Conservation (phyloP, 495 filamentous ascomycete genomes). For the Podospora pseudocomata region DNA sequence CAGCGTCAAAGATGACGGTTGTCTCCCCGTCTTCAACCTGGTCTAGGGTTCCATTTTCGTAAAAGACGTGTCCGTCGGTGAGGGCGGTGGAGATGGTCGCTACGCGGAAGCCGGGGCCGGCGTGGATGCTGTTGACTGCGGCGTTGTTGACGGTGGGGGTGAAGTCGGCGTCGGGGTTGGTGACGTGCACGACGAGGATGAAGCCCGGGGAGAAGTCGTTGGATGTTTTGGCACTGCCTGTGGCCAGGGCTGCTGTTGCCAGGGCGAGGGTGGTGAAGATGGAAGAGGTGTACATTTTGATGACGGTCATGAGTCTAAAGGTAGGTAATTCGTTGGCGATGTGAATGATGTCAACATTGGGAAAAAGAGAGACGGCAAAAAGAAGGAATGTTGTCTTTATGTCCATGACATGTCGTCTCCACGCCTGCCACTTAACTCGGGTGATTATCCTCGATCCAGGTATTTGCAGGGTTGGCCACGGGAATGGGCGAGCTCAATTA, state of each 20-base stretch:
- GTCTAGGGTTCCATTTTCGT: constrained; percentile 35
- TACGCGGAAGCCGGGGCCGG: constrained; percentile 32
- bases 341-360: background rate
- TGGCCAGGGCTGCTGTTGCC: background rate
- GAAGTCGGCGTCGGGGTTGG: constrained; percentile 24
- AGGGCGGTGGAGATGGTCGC: constrained; percentile 22
- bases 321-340: background rate
- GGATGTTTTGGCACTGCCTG: background rate
- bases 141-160: constrained; percentile 26
- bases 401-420: background rate
- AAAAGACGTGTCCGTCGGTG: constrained; percentile 29
- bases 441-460: background rate
- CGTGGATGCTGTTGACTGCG: constrained; percentile 28
- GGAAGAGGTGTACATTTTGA: constrained; percentile 1
- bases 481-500: background rate
- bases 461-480: background rate
- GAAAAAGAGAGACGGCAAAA: background rate
- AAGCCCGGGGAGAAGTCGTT: constrained; percentile 25
- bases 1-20: constrained; percentile 12
- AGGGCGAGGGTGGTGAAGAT: constrained; percentile 1
- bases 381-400: background rate
- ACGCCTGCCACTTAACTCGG: background rate
- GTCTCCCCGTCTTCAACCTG: constrained; percentile 34
- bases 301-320: background rate
- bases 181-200: constrained; percentile 30